Base-by-base conservation (phyloP, 768 basidiomycete species). In the Chalciporus sphaerocephalus region DNA sequence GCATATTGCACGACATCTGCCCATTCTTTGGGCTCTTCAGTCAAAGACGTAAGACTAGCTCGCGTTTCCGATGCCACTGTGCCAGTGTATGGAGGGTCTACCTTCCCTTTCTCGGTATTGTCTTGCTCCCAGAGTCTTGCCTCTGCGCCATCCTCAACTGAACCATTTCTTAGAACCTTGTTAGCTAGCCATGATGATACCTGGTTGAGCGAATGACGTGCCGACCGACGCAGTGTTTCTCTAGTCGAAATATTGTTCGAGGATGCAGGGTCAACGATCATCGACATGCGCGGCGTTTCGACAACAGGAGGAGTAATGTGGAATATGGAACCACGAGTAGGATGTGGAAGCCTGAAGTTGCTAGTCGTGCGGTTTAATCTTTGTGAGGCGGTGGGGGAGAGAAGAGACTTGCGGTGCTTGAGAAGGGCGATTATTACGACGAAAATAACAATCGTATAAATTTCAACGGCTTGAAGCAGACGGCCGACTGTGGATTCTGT, bases 401-500 rank as follows among this genome's bases (percentile, higher is more conserved):
- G 42, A 15, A 44, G 41, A 23, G 24, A 39, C 24, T 50, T 37
- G 32, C 47, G 47, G 44, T 62, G 48, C 27, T 46, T 55, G 40
- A 66, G 43, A 55, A 76, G 69, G n/a, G 73, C 65, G 25, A 64
- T 55, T 40, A 83, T 67, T 48, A 85, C 74, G 48, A 73, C 64
- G 57, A 74, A 78, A n/a, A 86, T 61, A 45, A 84, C 69, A 35
- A 83, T 63, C 34, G 81, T 71, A 56, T 81, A 90, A 18, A 81
- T 53, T 55, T 85, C 81, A 25, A 81, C 62, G 12, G 80, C 81
- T 53, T 80, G 75, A 40, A 80, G 60, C 53, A 88, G 78, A 37
- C 83, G 80, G n/a, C 87, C 87, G 1, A 85, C 65, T 9, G 72
- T 70, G 6, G 77, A 78, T 64, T 89, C 87, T 3, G 86, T 78